A percentile compares a stretch with the other conserved stretches of the same genome.
These are phyloP conservation scores for Goffeauzyma gilvescens DNA, from an alignment of 768 basidiomycete species.

Conservation along the genomic window DNA sequence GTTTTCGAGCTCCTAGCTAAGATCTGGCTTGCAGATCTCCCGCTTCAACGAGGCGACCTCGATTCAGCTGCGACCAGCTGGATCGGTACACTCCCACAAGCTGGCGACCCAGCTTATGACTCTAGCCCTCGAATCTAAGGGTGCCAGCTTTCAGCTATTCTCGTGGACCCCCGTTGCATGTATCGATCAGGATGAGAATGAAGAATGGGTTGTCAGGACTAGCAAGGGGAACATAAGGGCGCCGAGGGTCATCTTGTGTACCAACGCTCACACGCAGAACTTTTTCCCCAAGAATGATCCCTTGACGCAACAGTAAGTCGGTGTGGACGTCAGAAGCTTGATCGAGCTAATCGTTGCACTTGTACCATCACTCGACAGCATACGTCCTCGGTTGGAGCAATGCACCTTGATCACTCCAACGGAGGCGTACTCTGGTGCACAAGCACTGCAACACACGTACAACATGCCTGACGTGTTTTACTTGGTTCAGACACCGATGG, in stretches of 20 bases:
- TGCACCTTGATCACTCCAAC: slow-evolving; percentile 19
- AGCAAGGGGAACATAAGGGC: neutral
- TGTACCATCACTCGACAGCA: slow-evolving; percentile 5
- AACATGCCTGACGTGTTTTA: slow-evolving; percentile 13
- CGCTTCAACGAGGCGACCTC: neutral
- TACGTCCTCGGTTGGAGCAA: slow-evolving; percentile 14
- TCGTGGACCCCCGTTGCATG: neutral
- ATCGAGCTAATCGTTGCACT: neutral
- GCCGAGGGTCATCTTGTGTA: slow-evolving; percentile 5
- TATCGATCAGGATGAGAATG: neutral
- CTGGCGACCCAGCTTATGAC: neutral
- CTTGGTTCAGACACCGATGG: slow-evolving; percentile 10
- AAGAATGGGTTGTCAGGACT: neutral
- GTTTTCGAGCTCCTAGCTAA: too few species aligned
- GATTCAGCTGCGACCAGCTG: slow-evolving; percentile 2
- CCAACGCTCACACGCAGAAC: slow-evolving; percentile 11
- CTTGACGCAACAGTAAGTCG: slow-evolving; percentile 1
- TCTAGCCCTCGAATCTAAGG: neutral
- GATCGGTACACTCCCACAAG: neutral
- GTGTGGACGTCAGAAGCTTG: too few species aligned
- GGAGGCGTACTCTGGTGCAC: slow-evolving; percentile 7
- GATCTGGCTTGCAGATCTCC: neutral
- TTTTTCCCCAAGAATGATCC: slow-evolving; percentile 7
- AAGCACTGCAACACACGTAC: slow-evolving; percentile 14
- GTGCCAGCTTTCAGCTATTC: neutral